Evolutionary conservation across 257 asterid species (phyloP), one percentile per base, ranked within the genome.

Genomic region (Oldenlandia corymbosa): DNA sequence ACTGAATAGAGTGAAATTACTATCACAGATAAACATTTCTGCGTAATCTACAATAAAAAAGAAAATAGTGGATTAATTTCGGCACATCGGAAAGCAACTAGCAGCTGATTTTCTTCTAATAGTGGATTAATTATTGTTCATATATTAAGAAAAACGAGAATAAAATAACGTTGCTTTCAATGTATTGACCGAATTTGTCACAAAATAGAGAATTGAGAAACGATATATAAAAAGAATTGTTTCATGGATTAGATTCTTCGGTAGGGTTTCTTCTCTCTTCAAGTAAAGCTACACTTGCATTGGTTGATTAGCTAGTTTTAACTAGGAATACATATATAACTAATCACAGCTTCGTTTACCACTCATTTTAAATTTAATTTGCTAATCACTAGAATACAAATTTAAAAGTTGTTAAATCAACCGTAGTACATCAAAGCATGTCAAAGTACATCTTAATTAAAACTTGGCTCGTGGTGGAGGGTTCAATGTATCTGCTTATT

Each of bases 401-500:
- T 32, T 17, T 24, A 14, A 0, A 27, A 23, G 31, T 31, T 31
- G 17, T 32, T 32, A 18, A 56, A 56, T 32, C 36, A 7, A 34
- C 5, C 62, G 43, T 53, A 10, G 20, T 10, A 30, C n/a, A 61
- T 27, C 48, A 61, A 23, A 69, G 51, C 68, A n/a, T n/a, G n/a
- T 61, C 48, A 13, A 52, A 41, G 68, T 20, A 42, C 73, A 51
- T 41, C 5, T n/a, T n/a, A n/a, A n/a, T n/a, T n/a, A 61, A 68
- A 61, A 23, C 52, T 60, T 26, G 28, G 23, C 13, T 8, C 27
- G 10, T 34, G 48, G 27, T 31, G 68, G 73, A 69, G 34, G 51
- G 48, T 61, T 60, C 73, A 69, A 69, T 69, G 68, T 20, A 61
- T 43, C 56, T 16, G 16, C 30, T 60, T 52, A 30, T n/a, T n/a